Conservation (phyloP, 805 yeast species). For the Candida pseudoglaebosa region DNA sequence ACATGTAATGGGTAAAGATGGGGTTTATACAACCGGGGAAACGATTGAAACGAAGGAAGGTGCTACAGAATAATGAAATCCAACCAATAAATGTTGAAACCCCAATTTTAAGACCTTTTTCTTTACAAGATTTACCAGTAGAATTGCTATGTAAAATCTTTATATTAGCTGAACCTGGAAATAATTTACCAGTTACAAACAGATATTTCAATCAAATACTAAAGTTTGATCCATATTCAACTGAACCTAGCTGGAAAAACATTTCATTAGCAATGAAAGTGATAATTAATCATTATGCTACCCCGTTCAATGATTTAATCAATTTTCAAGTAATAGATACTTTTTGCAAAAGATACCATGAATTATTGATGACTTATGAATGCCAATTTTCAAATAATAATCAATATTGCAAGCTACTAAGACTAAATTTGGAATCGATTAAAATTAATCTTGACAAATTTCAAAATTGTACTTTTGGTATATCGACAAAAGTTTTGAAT, state of each 20-base stretch:
- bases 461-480: neutral
- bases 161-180: conserved; percentile 31
- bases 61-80: neutral
- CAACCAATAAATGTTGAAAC: neutral
- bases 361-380: neutral
- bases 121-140: conserved; percentile 28
- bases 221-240: conserved; percentile 7
- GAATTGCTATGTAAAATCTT: conserved; percentile 41
- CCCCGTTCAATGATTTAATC: neutral
- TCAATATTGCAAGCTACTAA: neutral
- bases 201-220: conserved; percentile 25
- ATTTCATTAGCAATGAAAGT: conserved; percentile 11
- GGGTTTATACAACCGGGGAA: conserved; percentile 26
- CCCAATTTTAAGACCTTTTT: neutral
- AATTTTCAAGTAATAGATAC: neutral
- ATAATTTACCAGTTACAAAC: conserved; percentile 33
- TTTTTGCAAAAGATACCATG: neutral
- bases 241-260: conserved; percentile 14
- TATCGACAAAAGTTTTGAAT: neutral
- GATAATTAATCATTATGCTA: neutral
- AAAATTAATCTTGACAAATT: neutral
- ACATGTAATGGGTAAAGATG: conserved; percentile 15
- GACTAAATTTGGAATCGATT: neutral
- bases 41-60: conserved; percentile 14
- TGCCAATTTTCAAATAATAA: neutral